These are phyloP conservation scores for Benincasa hispida DNA, from an alignment of 306 rosid genomes.

Conservation along the genomic window DNA sequence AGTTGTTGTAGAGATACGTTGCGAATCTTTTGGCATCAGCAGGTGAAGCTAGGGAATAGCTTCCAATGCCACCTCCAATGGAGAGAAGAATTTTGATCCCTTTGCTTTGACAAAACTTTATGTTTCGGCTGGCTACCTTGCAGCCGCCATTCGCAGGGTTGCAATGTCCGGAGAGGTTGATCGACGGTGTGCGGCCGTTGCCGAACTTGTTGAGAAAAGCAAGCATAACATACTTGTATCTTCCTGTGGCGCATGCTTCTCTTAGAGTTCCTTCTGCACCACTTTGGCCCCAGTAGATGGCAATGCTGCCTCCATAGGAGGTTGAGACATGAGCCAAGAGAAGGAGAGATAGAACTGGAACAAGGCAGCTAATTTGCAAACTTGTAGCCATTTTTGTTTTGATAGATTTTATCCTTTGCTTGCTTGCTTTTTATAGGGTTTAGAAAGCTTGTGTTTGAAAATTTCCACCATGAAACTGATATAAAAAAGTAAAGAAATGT, in stretches of 20 bases:
- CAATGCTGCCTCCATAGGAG: conserved; percentile 34
- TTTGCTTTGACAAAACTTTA: conserved; percentile 39
- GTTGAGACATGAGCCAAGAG: conserved; percentile 8
- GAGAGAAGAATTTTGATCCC: conserved; percentile 56
- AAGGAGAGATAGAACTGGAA: conserved; percentile 9
- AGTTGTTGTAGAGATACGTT: conserved; percentile 39
- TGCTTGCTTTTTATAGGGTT: background rate
- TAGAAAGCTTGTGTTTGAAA: background rate
- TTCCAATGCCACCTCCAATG: conserved; percentile 51
- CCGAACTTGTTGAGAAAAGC: conserved; percentile 30
- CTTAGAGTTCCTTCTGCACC: conserved; percentile 51
- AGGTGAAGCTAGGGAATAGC: conserved; percentile 38
- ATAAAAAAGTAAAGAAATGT: background rate
- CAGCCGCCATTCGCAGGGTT: conserved; percentile 36
- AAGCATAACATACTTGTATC: conserved; percentile 34
- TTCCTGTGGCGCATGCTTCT: conserved; percentile 48
- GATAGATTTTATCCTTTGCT: background rate
- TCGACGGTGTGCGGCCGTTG: conserved; percentile 31
- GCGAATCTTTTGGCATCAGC: conserved; percentile 39
- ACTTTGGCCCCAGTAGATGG: conserved; percentile 73
- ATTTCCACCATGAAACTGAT: background rate
- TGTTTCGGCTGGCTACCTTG: conserved; percentile 18
- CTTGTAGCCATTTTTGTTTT: conserved; percentile 13
- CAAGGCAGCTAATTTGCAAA: background rate
- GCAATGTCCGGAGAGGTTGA: conserved; percentile 68